Percentiles rank a stretch among this genome's conserved stretches.
Evolutionary conservation across 768 basidiomycete genomes (phyloP).

Genomic region (Kondoa subrosea): DNA sequence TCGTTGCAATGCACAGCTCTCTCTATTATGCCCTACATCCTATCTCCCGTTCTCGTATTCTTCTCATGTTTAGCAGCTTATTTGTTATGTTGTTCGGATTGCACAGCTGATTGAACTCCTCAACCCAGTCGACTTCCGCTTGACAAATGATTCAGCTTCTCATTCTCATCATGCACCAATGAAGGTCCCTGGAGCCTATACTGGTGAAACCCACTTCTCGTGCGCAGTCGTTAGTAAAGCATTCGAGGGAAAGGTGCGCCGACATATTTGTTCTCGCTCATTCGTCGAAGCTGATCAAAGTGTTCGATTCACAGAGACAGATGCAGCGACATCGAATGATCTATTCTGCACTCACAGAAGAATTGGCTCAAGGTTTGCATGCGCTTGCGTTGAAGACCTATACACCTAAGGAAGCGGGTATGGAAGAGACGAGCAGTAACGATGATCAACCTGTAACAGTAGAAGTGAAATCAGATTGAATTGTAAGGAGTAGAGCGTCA

Average conservation of each 20-base stretch:
- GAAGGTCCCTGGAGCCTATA: constrained; percentile 33
- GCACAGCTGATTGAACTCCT: constrained; percentile 32
- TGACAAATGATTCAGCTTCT: constrained; percentile 33
- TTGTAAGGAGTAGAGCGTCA: too few species aligned
- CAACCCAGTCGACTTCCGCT: constrained; percentile 30
- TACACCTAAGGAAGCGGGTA: constrained; percentile 30
- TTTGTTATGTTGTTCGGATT: neutral
- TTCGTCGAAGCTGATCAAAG: too few species aligned
- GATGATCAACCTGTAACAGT: neutral
- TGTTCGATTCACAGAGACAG: constrained; percentile 22
- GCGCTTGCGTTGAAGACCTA: constrained; percentile 35
- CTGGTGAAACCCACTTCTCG: constrained; percentile 32
- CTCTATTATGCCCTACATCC: too few species aligned
- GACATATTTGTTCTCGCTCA: neutral
- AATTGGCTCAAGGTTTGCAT: constrained; percentile 36
- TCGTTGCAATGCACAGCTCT: too few species aligned
- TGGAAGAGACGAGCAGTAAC: constrained; percentile 8
- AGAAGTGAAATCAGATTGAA: neutral
- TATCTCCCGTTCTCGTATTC: too few species aligned
- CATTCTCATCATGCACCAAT: constrained; percentile 34
- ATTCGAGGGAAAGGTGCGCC: constrained; percentile 27
- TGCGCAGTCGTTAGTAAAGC: constrained; percentile 21
- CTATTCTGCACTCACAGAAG: constrained; percentile 34
- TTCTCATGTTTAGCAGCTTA: neutral
- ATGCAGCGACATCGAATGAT: constrained; percentile 36